These are phyloP conservation scores for Alternaria longipes DNA, from an alignment of 2,329 filamentous ascomycete species.

Conservation along the genomic window DNA sequence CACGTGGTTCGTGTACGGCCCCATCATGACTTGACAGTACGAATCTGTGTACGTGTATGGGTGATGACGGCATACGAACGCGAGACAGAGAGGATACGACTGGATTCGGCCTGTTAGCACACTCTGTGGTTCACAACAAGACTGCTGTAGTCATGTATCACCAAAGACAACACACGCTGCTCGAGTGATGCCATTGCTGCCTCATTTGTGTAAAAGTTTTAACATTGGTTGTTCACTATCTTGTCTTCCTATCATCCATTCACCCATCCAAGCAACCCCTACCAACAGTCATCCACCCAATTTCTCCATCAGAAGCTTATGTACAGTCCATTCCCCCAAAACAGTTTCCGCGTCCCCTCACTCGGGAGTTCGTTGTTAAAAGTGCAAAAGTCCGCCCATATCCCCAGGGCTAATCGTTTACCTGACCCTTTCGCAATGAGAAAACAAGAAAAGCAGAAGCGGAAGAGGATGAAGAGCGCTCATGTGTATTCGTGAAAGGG, in stretches of 20 bases:
- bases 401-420: conserved; percentile 1
- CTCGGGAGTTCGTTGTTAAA: not conserved
- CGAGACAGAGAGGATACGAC: not conserved
- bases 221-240: conserved; percentile 4
- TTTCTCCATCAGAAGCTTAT: not conserved
- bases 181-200: not conserved
- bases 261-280: not conserved
- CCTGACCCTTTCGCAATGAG: not conserved
- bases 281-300: not conserved
- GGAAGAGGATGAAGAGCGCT: not conserved
- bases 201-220: not conserved
- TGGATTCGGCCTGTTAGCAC: not conserved
- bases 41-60: not conserved
- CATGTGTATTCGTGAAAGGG: not conserved
- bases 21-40: not conserved
- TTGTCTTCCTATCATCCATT: not conserved
- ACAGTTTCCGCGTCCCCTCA: not conserved
- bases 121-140: not conserved
- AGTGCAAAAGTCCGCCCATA: not conserved
- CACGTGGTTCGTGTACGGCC: not conserved
- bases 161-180: not conserved
- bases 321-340: not conserved
- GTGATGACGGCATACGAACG: not conserved
- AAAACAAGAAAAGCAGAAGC: not conserved
- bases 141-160: not conserved